These are phyloP conservation scores for Nothophoma quercina DNA, from an alignment of 2,329 filamentous ascomycete species.

Conservation along the genomic window DNA sequence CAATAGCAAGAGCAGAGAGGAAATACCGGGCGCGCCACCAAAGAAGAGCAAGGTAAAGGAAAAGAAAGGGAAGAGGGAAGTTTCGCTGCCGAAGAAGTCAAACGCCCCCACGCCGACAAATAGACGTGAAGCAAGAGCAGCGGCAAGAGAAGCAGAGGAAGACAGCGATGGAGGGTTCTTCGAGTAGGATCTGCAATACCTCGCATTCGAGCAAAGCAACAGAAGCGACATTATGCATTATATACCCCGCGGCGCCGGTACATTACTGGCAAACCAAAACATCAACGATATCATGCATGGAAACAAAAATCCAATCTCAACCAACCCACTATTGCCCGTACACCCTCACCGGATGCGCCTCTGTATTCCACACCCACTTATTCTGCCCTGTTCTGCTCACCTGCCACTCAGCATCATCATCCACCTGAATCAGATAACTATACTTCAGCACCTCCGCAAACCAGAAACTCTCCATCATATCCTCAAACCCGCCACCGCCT, in stretches of 20 bases:
- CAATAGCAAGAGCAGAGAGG: conserved; percentile 55
- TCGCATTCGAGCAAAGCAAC: neutral
- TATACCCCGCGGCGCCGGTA: conserved; percentile 24
- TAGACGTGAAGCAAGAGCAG: conserved; percentile 30
- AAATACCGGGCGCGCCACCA: conserved; percentile 29
- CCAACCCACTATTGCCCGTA: conserved; percentile 7
- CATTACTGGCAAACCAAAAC: conserved; percentile 1
- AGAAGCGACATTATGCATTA: conserved; percentile 12
- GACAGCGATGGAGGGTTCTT: conserved; percentile 52
- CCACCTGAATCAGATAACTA: conserved; percentile 71
- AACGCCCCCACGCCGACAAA: conserved; percentile 24
- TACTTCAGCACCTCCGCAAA: conserved; percentile 92
- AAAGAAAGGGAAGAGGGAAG: conserved; percentile 22
- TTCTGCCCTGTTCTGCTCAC: conserved; percentile 60
- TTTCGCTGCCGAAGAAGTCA: conserved; percentile 24
- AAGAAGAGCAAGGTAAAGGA: conserved; percentile 31
- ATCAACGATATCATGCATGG: neutral
- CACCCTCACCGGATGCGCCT: conserved; percentile 68
- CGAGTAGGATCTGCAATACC: conserved; percentile 29
- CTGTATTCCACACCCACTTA: conserved; percentile 69
- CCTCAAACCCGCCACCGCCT: conserved; percentile 66
- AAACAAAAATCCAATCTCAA: neutral
- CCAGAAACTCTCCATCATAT: conserved; percentile 87
- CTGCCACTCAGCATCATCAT: conserved; percentile 67
- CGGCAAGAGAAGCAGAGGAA: conserved; percentile 30